A percentile compares a stretch with the other conserved stretches of the same genome.
phyloP scores from a whole-genome alignment of 345 rosid species.

The Lepidium didymum region DNA sequence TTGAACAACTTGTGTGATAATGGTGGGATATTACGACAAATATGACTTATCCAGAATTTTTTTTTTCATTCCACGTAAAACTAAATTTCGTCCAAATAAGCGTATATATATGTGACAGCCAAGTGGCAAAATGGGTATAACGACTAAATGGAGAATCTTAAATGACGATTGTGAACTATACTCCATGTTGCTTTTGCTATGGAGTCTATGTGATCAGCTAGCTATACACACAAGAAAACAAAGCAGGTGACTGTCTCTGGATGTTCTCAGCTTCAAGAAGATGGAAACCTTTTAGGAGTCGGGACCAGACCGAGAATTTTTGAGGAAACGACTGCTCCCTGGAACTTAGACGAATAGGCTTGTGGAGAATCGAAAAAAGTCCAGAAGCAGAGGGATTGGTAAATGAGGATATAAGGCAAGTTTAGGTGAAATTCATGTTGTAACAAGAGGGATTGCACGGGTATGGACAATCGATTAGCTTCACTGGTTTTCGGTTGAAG shows the following conservation, averaged over 20 bases:
- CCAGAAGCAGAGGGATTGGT: background rate
- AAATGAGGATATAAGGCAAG: background rate
- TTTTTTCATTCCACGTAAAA: background rate
- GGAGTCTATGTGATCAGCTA: background rate
- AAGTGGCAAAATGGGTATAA: background rate
- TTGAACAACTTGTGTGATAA: background rate
- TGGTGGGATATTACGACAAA: background rate
- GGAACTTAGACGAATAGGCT: background rate
- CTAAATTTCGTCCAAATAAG: background rate
- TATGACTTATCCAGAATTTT: no score
- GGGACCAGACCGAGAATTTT: background rate
- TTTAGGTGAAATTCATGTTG: conserved; percentile 44
- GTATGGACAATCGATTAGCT: conserved; percentile 76
- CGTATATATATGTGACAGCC: background rate
- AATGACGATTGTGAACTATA: background rate
- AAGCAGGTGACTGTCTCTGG: background rate
- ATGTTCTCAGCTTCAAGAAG: conserved; percentile 10
- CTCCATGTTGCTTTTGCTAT: background rate
- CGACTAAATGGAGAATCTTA: background rate
- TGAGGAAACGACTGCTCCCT: background rate
- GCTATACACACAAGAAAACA: background rate
- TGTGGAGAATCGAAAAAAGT: background rate
- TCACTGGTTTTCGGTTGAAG: conserved; percentile 47
- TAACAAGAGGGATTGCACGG: conserved; percentile 89
- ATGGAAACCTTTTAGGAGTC: background rate